Evolutionary conservation across 2,329 filamentous ascomycete species (phyloP).

Genomic region (Paecilomyces formosus): DNA sequence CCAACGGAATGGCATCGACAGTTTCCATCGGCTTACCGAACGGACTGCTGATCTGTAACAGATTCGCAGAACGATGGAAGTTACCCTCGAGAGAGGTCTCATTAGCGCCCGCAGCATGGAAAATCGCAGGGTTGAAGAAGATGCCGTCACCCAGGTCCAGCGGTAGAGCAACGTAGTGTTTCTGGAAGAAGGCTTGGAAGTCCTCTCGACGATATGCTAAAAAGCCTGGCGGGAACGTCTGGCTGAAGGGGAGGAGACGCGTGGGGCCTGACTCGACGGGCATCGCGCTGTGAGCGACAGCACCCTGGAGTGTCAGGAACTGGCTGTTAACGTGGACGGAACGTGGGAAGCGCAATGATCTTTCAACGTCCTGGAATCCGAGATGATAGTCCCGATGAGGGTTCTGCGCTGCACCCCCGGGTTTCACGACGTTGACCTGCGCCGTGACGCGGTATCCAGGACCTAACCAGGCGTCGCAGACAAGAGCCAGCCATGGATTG

Average conservation of each 20-base stretch:
- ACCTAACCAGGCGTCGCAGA: constrained; percentile 52
- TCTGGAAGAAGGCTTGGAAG: constrained; percentile 49
- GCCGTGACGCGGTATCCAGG: constrained; percentile 54
- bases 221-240: constrained; percentile 50
- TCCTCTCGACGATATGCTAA: constrained; percentile 49
- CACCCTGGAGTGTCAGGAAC: constrained; percentile 56
- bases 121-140: constrained; percentile 58
- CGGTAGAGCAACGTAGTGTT: constrained; percentile 47
- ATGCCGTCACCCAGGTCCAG: constrained; percentile 51
- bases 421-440: constrained; percentile 57
- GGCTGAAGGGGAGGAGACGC: constrained; percentile 54
- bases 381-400: constrained; percentile 58
- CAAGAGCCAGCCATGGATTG: constrained; percentile 50
- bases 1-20: constrained; percentile 46
- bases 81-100: constrained; percentile 22
- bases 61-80: constrained; percentile 51
- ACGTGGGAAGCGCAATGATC: constrained; percentile 42
- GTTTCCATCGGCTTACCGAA: constrained; percentile 60
- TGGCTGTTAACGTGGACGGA: constrained; percentile 49
- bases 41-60: constrained; percentile 55
- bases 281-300: constrained; percentile 56
- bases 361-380: constrained; percentile 50
- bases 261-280: constrained; percentile 53
- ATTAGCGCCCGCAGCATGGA: constrained; percentile 58
- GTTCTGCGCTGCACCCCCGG: constrained; percentile 51